Percentiles rank a stretch among this genome's conserved stretches.
Evolutionary conservation across 2,329 filamentous ascomycete species (phyloP).

Genomic region (Aspergillus awamori): DNA sequence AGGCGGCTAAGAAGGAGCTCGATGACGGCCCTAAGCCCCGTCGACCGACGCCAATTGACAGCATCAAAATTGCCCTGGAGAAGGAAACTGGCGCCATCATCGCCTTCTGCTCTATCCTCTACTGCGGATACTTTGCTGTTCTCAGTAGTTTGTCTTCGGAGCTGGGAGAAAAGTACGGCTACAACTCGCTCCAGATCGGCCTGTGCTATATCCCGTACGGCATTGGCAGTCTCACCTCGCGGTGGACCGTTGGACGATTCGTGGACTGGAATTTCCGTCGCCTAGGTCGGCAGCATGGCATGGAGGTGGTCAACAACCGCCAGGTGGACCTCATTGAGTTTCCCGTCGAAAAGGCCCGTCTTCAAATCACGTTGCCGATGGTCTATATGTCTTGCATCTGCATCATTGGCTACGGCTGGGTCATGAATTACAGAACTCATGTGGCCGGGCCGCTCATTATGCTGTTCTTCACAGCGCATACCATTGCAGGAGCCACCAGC

Average conservation of each 20-base stretch:
- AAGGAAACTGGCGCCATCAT: conserved; percentile 40
- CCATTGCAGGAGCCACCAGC: conserved; percentile 12
- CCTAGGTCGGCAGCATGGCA: conserved; percentile 55
- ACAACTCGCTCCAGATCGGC: conserved; percentile 28
- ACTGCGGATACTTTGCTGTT: conserved; percentile 50
- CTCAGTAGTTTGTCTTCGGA: conserved; percentile 49
- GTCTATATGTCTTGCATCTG: not conserved
- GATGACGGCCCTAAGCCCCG: not conserved
- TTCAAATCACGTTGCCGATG: not conserved
- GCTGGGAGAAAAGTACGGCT: conserved; percentile 31
- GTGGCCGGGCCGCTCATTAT: conserved; percentile 23
- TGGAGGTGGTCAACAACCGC: conserved; percentile 47
- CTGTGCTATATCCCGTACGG: conserved; percentile 28
- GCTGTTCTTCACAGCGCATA: conserved; percentile 25
- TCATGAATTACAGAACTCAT: conserved; percentile 15
- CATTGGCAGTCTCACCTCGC: conserved; percentile 31
- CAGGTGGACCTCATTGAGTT: conserved; percentile 22
- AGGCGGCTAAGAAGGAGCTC: conserved; percentile 18
- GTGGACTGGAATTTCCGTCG: conserved; percentile 73
- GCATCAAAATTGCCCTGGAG: conserved; percentile 35
- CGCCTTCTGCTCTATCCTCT: conserved; percentile 42
- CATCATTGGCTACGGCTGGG: conserved; percentile 17
- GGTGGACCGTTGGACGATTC: conserved; percentile 33
- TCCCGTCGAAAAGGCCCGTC: not conserved
- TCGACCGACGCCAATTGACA: conserved; percentile 27